These are phyloP conservation scores for Fusarium redolens DNA, from an alignment of 2,329 filamentous ascomycete genomes.

Conservation along the genomic window DNA sequence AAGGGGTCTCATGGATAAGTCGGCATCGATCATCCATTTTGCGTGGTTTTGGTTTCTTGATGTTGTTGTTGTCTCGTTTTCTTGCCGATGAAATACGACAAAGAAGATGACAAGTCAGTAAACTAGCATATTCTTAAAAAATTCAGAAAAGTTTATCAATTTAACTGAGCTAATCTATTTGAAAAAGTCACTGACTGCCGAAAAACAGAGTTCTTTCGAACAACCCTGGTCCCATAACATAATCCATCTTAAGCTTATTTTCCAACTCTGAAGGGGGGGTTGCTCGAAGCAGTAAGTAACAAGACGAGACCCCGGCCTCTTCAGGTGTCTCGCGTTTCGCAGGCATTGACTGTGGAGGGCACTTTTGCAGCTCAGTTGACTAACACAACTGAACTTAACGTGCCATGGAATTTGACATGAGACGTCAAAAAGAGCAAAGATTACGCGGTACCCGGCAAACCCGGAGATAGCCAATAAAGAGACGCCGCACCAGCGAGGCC, in stretches of 20 bases:
- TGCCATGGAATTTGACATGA: constrained; percentile 15
- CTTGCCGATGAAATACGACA: background rate
- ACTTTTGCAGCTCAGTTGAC: constrained; percentile 27
- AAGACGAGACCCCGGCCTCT: background rate
- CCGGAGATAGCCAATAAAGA: constrained; percentile 30
- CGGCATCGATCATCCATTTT: constrained; percentile 40
- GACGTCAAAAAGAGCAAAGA: constrained; percentile 34
- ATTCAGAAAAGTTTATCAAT: background rate
- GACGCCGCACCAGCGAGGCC: constrained; percentile 23
- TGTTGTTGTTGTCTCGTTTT: background rate
- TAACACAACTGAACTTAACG: constrained; percentile 6
- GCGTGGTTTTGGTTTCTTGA: constrained; percentile 8
- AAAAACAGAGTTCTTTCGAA: constrained; percentile 5
- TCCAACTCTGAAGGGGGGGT: constrained; percentile 23
- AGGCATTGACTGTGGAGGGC: background rate
- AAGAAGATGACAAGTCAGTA: background rate
- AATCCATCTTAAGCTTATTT: constrained; percentile 46
- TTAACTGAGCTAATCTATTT: background rate
- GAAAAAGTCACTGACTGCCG: background rate
- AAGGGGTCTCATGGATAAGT: constrained; percentile 43
- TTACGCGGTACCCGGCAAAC: constrained; percentile 43
- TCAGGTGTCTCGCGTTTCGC: constrained; percentile 3
- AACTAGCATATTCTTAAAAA: background rate
- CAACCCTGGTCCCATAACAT: constrained; percentile 36
- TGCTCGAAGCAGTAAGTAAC: constrained; percentile 17